phyloP scores from a whole-genome alignment of 1,284 basidiomycete genomes.

The Sporisorium scitamineum region DNA sequence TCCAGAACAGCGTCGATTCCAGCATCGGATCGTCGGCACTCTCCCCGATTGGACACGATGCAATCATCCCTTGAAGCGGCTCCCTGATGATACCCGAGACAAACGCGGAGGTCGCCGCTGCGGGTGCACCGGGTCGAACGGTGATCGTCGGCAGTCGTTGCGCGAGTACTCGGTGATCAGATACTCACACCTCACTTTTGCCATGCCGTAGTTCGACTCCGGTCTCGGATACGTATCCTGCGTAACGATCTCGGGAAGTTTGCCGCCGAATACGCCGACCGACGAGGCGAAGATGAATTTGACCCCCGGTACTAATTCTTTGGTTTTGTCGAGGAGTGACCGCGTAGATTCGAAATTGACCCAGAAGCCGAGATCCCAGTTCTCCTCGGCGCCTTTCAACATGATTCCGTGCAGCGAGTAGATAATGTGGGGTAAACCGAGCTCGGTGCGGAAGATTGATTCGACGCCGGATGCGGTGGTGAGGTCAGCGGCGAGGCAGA shows the following conservation, averaged over 20 bases:
- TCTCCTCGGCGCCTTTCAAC: constrained; percentile 48
- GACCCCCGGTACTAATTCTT: constrained; percentile 17
- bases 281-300: constrained; percentile 49
- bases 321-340: constrained; percentile 40
- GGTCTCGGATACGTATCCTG: constrained; percentile 41
- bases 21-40: constrained; percentile 39
- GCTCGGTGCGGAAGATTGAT: constrained; percentile 39
- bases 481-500: constrained; percentile 43
- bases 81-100: constrained; percentile 56
- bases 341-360: constrained; percentile 54
- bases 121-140: constrained; percentile 46
- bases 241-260: constrained; percentile 42
- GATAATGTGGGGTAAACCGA: constrained; percentile 42
- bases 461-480: constrained; percentile 27
- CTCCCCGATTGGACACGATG: constrained; percentile 49
- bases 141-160: constrained; percentile 51
- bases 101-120: constrained; percentile 50
- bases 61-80: constrained; percentile 38
- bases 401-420: constrained; percentile 59
- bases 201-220: constrained; percentile 51
- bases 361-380: constrained; percentile 48
- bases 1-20: constrained; percentile 29
- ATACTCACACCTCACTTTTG: constrained; percentile 55
- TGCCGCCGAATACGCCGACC: constrained; percentile 50
- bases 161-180: constrained; percentile 53